Evolutionary conservation across 257 asterid species (phyloP).

Genomic region (Linderniella brevidens): DNA sequence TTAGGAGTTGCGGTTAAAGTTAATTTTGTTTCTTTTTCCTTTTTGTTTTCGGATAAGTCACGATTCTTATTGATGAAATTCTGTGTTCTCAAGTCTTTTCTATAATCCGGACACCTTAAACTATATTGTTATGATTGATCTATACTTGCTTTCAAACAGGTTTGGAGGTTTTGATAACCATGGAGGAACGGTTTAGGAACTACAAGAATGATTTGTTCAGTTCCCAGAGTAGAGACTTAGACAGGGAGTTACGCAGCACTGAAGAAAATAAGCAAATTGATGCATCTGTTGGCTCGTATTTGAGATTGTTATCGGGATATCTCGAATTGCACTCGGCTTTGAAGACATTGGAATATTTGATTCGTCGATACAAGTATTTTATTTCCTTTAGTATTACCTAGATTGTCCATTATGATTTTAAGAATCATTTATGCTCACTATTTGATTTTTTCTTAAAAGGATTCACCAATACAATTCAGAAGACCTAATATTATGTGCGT

Average conservation of each 20-base stretch:
- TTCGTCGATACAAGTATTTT: slow-evolving; percentile 70
- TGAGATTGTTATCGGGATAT: slow-evolving; percentile 54
- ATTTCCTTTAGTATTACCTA: too few species aligned
- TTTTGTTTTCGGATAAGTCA: too few species aligned
- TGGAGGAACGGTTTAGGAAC: slow-evolving; percentile 49
- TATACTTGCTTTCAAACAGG: slow-evolving; percentile 27
- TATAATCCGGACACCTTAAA: not conserved
- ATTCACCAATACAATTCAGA: slow-evolving; percentile 55
- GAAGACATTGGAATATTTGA: slow-evolving; percentile 68
- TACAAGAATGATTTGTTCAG: slow-evolving; percentile 64
- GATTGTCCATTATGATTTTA: too few species aligned
- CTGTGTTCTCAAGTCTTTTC: not conserved
- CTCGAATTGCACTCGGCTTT: slow-evolving; percentile 41
- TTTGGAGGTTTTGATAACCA: slow-evolving; percentile 37
- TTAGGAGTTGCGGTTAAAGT: too few species aligned
- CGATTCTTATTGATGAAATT: too few species aligned
- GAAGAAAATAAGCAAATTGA: slow-evolving; percentile 53
- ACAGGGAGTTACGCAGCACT: slow-evolving; percentile 50
- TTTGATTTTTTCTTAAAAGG: slow-evolving; percentile 23
- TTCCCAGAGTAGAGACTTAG: slow-evolving; percentile 50
- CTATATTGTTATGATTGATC: not conserved
- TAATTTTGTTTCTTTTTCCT: too few species aligned
- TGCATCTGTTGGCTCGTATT: slow-evolving; percentile 41
- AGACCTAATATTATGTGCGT: slow-evolving; percentile 63
- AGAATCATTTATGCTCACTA: too few species aligned